Conservation (phyloP, 129 eudicot genomes). For the Flaveria brownii region DNA sequence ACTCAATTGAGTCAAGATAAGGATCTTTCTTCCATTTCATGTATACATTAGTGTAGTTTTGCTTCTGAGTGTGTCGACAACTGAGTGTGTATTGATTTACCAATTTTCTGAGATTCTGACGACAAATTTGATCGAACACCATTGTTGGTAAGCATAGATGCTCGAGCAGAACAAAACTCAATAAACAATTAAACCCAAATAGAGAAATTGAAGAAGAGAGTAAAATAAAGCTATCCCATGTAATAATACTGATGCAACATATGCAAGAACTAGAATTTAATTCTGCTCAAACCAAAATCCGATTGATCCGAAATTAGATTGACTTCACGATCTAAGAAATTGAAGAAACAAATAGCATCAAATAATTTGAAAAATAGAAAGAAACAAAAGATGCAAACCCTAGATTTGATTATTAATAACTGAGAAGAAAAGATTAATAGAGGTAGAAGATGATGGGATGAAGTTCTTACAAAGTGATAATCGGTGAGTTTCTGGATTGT, state of each 20-base stretch:
- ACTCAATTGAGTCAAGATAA: slow-evolving; percentile 60
- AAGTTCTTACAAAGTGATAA: slow-evolving; percentile 32
- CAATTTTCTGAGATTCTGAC: slow-evolving; percentile 8
- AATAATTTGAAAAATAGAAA: neutral
- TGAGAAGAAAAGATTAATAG: neutral
- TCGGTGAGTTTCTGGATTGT: slow-evolving; percentile 13
- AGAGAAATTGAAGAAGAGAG: neutral
- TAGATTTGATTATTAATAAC: neutral
- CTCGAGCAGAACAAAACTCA: neutral
- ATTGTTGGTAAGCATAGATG: slow-evolving; percentile 7
- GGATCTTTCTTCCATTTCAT: slow-evolving; percentile 87
- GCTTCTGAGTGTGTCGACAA: slow-evolving; percentile 37
- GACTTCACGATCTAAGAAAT: slow-evolving; percentile 3
- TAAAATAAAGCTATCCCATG: no score
- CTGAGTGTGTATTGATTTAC: slow-evolving; percentile 21
- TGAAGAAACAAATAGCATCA: neutral
- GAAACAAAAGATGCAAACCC: neutral
- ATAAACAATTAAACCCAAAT: slow-evolving; percentile 10
- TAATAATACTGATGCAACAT: no score
- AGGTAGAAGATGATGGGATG: neutral
- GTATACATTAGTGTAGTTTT: slow-evolving; percentile 66
- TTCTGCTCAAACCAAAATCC: neutral
- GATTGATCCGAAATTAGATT: slow-evolving; percentile 20
- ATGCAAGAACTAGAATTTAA: no score
- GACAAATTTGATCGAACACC: neutral